Percentiles rank a stretch among this genome's conserved stretches.
phyloP scores from a whole-genome alignment of 345 rosid genomes.

The Kernera saxatilis region DNA sequence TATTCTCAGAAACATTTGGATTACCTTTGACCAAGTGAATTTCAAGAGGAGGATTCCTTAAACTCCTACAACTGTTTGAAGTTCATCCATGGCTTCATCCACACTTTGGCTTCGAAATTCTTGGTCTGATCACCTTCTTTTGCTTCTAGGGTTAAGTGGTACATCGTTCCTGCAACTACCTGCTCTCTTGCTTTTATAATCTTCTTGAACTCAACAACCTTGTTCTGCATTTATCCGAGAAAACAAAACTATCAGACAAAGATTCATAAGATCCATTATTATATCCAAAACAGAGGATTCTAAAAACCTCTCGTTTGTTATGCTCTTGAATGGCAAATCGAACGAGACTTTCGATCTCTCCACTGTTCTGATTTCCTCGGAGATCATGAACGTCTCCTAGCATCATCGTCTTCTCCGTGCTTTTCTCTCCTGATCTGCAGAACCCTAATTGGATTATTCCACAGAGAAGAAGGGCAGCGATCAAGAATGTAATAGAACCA shows the following conservation, averaged over 20 bases:
- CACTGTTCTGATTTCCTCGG: conserved; percentile 38
- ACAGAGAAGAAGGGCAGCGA: conserved; percentile 23
- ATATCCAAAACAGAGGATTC: neutral
- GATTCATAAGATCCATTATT: neutral
- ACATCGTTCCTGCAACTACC: conserved; percentile 69
- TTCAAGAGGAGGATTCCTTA: conserved; percentile 34
- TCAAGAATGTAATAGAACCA: neutral
- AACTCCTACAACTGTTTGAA: conserved; percentile 70
- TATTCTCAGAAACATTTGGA: neutral
- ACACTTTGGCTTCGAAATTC: conserved; percentile 68
- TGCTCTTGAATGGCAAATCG: conserved; percentile 61
- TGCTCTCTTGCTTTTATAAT: conserved; percentile 67
- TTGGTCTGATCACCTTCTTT: conserved; percentile 54
- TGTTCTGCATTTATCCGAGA: neutral
- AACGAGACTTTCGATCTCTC: conserved; percentile 49
- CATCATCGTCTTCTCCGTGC: conserved; percentile 28
- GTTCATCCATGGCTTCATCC: conserved; percentile 89
- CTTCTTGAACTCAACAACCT: conserved; percentile 52
- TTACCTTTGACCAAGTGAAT: neutral
- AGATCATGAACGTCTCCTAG: conserved; percentile 40
- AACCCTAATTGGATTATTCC: conserved; percentile 3
- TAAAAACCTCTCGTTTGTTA: conserved; percentile 48
- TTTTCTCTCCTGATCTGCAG: conserved; percentile 4
- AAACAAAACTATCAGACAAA: neutral
- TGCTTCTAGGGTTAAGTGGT: conserved; percentile 64